These are phyloP conservation scores for Adansonia grandidieri DNA, from an alignment of 441 rosid species.

Conservation along the genomic window DNA sequence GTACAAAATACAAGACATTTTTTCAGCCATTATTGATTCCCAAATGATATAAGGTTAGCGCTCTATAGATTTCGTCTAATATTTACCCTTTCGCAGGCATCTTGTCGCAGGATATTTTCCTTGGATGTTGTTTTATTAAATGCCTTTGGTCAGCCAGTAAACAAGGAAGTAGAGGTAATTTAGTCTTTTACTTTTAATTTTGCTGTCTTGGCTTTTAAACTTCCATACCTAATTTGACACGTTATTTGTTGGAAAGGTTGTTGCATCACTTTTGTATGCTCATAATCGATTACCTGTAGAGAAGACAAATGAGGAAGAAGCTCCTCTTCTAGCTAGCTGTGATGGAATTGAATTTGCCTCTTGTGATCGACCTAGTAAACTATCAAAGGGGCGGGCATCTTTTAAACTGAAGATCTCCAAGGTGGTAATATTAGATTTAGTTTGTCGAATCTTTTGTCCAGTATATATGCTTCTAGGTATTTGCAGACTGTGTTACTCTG, in stretches of 20 bases:
- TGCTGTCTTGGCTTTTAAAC: not conserved
- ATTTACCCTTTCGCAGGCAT: constrained; percentile 49
- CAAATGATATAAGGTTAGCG: not conserved
- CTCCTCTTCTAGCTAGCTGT: constrained; percentile 64
- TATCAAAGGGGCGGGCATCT: constrained; percentile 69
- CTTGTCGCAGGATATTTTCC: constrained; percentile 72
- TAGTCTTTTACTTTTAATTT: constrained; percentile 5
- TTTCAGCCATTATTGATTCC: constrained; percentile 11
- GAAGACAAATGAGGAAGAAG: constrained; percentile 63
- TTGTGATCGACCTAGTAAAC: constrained; percentile 56
- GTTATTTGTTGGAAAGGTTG: constrained; percentile 44
- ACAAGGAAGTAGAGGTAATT: constrained; percentile 66
- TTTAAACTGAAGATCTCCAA: constrained; percentile 80
- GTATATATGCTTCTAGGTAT: not conserved
- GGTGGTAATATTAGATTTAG: constrained; percentile 43
- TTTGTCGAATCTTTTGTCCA: constrained; percentile 7
- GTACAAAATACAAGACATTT: not conserved
- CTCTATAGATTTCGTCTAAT: constrained; percentile 27
- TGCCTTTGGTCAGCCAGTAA: constrained; percentile 53
- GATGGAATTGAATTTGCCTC: constrained; percentile 76
- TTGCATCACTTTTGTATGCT: constrained; percentile 70
- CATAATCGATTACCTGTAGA: constrained; percentile 61
- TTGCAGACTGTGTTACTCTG: not conserved
- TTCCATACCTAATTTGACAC: constrained; percentile 25
- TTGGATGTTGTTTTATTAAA: constrained; percentile 67